phyloP scores from a whole-genome alignment of 192 early-diverging fungal genomes.

The Entomortierella beljakovae region DNA sequence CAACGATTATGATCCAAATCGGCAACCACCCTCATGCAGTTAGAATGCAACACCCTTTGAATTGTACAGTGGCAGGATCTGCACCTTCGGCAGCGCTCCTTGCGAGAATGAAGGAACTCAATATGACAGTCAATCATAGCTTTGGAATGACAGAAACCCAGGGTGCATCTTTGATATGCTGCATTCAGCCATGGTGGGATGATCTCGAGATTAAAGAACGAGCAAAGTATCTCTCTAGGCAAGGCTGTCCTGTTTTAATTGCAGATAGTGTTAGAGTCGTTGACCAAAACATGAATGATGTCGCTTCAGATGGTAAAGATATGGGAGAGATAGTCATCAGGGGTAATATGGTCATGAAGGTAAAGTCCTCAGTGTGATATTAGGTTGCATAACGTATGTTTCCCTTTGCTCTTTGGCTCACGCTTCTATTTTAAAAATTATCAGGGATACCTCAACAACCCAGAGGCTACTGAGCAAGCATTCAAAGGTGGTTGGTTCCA shows the following conservation, averaged over 20 bases:
- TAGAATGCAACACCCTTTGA: constrained; percentile 39
- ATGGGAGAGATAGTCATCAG: constrained; percentile 67
- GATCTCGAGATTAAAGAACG: constrained; percentile 38
- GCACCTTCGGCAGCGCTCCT: constrained; percentile 63
- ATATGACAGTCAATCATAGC: constrained; percentile 64
- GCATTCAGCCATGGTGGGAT: constrained; percentile 46
- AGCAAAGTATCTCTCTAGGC: constrained; percentile 58
- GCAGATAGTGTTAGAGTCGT: constrained; percentile 65
- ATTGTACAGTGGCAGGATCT: constrained; percentile 58
- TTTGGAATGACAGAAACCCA: constrained; percentile 74
- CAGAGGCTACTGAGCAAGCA: constrained; percentile 64
- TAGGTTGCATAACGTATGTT: too few relatives aligned
- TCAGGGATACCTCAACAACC: constrained; percentile 58
- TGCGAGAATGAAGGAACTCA: constrained; percentile 57
- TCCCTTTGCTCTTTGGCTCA: too few relatives aligned
- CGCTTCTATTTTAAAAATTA: too few relatives aligned
- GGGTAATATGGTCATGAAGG: constrained; percentile 71
- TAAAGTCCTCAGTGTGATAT: too few relatives aligned
- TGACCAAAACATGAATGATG: constrained; percentile 55
- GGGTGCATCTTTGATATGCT: constrained; percentile 58
- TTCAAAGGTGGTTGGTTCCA: constrained; percentile 67
- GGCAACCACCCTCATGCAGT: constrained; percentile 57
- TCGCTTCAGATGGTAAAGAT: constrained; percentile 60
- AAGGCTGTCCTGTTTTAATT: constrained; percentile 61
- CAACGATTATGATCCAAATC: constrained; percentile 69